Evolutionary conservation across 495 filamentous ascomycete genomes (phyloP).

Genomic region (Penicillium malachiteum): DNA sequence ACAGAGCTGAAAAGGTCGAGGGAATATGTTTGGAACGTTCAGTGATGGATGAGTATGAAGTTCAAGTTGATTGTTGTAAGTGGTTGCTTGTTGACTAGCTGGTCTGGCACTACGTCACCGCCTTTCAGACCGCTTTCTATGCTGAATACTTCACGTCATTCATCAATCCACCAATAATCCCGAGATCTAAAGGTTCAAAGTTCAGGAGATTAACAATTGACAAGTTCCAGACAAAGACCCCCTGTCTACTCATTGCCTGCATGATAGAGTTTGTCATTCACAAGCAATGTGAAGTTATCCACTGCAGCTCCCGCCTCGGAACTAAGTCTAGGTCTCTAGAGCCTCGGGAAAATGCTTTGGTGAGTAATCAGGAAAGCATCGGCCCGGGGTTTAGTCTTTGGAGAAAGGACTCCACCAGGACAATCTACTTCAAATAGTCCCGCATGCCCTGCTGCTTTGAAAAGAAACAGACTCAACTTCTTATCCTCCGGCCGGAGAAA

Average conservation of each 20-base stretch:
- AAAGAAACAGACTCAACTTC: too few relatives aligned
- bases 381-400: neutral
- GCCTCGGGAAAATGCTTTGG: constrained; percentile 8
- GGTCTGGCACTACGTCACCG: neutral
- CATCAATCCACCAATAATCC: neutral
- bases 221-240: too few relatives aligned
- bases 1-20: too few relatives aligned
- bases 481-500: too few relatives aligned
- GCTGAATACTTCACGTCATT: neutral
- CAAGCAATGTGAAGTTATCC: neutral
- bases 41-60: too few relatives aligned
- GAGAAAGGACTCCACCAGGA: too few relatives aligned
- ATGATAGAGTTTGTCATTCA: too few relatives aligned
- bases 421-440: too few relatives aligned
- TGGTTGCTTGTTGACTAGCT: neutral
- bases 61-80: neutral
- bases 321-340: neutral
- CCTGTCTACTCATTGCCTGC: neutral
- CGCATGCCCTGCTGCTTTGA: too few relatives aligned
- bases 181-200: too few relatives aligned
- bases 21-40: too few relatives aligned
- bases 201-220: neutral
- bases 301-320: neutral
- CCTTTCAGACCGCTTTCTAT: neutral
- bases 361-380: constrained; percentile 24